phyloP scores from a whole-genome alignment of 2,329 filamentous ascomycete genomes.

The Cladophialophora yegresii region DNA sequence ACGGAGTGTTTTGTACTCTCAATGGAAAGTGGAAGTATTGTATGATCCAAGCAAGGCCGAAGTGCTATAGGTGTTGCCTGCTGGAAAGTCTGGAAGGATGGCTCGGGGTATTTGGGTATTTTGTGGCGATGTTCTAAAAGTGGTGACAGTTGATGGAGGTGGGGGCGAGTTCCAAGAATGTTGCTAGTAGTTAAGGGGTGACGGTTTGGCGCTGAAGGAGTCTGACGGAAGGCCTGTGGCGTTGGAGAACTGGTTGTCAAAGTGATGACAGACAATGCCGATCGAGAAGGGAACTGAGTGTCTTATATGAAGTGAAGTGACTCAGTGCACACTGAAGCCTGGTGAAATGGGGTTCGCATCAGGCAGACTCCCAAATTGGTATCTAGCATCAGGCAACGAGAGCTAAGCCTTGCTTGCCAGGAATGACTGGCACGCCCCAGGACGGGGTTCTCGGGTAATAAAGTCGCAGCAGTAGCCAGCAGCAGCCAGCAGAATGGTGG shows the following conservation, averaged over 20 bases:
- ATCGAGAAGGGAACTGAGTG: conserved; percentile 16
- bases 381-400: conserved; percentile 31
- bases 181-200: conserved; percentile 25
- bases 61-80: conserved; percentile 1
- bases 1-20: conserved; percentile 4
- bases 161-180: conserved; percentile 29
- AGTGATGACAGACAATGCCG: conserved; percentile 5
- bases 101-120: conserved; percentile 12
- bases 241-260: conserved; percentile 6
- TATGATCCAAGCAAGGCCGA: neutral
- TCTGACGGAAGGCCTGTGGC: conserved; percentile 16
- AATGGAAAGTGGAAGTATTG: neutral
- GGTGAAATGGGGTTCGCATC: conserved; percentile 22
- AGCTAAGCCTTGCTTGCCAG: conserved; percentile 20
- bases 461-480: conserved; percentile 1
- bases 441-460: conserved; percentile 19
- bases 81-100: conserved; percentile 10
- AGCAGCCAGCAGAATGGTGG: neutral
- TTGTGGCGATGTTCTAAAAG: conserved; percentile 32
- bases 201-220: conserved; percentile 17
- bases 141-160: conserved; percentile 29
- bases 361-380: conserved; percentile 27
- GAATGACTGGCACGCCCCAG: conserved; percentile 28
- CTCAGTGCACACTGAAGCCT: conserved; percentile 23
- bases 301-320: conserved; percentile 20